Conservation (phyloP, 345 rosid species). For the Passiflora organensis region DNA sequence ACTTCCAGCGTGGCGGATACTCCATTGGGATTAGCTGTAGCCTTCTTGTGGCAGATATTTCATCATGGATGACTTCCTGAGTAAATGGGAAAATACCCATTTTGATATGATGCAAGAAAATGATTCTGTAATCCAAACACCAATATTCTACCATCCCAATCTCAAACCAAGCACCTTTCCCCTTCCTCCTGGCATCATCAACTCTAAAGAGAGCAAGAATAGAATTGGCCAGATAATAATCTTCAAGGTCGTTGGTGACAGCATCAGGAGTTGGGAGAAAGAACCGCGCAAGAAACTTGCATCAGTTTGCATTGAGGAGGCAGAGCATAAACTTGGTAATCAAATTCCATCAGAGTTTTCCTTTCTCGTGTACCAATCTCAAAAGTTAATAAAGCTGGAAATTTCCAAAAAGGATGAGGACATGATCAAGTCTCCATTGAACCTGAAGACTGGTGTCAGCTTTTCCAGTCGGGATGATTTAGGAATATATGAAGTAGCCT, state of each 20-base stretch:
- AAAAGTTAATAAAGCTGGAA: slow-evolving; percentile 29
- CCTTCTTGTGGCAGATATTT: slow-evolving; percentile 52
- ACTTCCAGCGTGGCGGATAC: slow-evolving; percentile 83
- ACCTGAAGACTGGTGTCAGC: background rate
- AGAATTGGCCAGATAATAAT: slow-evolving; percentile 23
- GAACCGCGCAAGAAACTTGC: slow-evolving; percentile 20
- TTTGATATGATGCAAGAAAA: slow-evolving; percentile 21
- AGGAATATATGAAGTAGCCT: slow-evolving; percentile 25
- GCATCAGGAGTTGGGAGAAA: background rate
- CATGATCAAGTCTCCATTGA: background rate
- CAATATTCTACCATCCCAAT: slow-evolving; percentile 51
- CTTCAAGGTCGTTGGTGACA: slow-evolving; percentile 16
- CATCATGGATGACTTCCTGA: slow-evolving; percentile 41
- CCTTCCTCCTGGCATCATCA: background rate
- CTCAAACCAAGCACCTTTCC: slow-evolving; percentile 16
- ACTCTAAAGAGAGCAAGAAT: slow-evolving; percentile 29
- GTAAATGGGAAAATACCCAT: slow-evolving; percentile 57
- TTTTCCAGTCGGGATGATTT: slow-evolving; percentile 33
- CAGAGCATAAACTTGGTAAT: slow-evolving; percentile 20
- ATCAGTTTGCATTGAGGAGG: slow-evolving; percentile 30
- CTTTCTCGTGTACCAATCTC: slow-evolving; percentile 42
- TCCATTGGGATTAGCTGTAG: slow-evolving; percentile 84
- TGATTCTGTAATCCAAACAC: slow-evolving; percentile 14
- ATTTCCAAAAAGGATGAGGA: slow-evolving; percentile 20
- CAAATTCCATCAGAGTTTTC: slow-evolving; percentile 21